Conservation (phyloP, 805 yeast species). For the Suhomyces xylopsoci region DNA sequence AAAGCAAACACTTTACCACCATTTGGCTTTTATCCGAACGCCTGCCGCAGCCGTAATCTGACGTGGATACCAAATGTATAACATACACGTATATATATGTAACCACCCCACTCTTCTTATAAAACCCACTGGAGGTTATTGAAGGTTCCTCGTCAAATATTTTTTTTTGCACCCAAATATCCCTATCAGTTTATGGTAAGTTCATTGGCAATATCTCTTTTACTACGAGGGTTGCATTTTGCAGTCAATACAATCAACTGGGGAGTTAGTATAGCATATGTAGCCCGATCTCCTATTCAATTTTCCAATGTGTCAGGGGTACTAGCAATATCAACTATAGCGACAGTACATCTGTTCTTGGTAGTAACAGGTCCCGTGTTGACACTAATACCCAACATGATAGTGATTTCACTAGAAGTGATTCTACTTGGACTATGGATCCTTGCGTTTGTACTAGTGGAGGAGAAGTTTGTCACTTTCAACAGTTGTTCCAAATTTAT, state of each 20-base stretch:
- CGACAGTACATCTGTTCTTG: conserved; percentile 2
- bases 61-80: not conserved
- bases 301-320: conserved; percentile 3
- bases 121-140: not conserved
- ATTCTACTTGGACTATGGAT: conserved; percentile 8
- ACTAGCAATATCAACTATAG: conserved; percentile 4
- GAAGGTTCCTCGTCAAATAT: not conserved
- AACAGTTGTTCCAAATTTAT: conserved; percentile 5
- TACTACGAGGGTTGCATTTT: conserved; percentile 5
- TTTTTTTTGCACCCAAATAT: conserved; percentile 3
- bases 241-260: conserved; percentile 4
- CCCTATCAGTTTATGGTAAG: not conserved
- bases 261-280: conserved; percentile 1
- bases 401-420: conserved; percentile 4
- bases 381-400: conserved; percentile 2
- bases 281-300: not conserved
- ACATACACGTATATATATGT: not conserved
- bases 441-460: conserved; percentile 4
- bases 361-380: conserved; percentile 4
- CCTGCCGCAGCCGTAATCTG: not conserved
- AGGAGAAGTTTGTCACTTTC: conserved; percentile 2
- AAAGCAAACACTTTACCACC: not conserved
- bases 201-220: conserved; percentile 4
- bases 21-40: not conserved
- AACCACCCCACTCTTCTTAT: not conserved